Evolutionary conservation across 2,329 filamentous ascomycete genomes (phyloP).

Genomic region (Fusarium sp.): DNA sequence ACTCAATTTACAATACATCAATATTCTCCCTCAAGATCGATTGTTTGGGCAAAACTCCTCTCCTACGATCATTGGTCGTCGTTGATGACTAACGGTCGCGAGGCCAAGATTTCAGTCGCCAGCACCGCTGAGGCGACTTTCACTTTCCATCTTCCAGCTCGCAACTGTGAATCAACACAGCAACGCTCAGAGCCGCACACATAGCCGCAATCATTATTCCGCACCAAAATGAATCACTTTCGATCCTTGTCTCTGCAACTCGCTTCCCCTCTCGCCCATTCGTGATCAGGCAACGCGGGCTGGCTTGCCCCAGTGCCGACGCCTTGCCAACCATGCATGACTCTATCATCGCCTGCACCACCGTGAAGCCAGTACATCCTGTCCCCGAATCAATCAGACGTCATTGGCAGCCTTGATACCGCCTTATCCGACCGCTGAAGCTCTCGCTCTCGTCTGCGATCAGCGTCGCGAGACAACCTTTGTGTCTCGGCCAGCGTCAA

Average conservation of each 20-base stretch:
- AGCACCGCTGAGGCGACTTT: neutral
- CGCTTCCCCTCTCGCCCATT: neutral
- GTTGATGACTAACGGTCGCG: neutral
- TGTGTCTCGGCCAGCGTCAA: neutral
- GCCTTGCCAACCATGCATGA: neutral
- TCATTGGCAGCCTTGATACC: accelerated
- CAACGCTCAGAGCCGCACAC: neutral
- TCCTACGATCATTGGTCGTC: neutral
- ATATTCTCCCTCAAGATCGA: accelerated
- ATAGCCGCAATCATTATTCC: neutral
- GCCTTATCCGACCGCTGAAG: too few relatives aligned
- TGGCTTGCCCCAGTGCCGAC: neutral
- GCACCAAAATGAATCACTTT: neutral
- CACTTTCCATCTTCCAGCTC: neutral
- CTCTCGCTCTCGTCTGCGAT: accelerated
- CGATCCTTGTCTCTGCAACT: neutral
- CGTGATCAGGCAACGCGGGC: neutral
- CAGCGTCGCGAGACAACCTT: neutral
- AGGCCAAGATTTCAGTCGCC: neutral
- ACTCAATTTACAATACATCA: neutral
- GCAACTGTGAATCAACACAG: neutral
- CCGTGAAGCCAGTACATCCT: neutral
- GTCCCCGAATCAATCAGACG: neutral
- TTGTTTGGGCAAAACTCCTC: neutral
- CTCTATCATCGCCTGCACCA: neutral